phyloP scores from a whole-genome alignment of 345 rosid species.

The Theobroma cacao region DNA sequence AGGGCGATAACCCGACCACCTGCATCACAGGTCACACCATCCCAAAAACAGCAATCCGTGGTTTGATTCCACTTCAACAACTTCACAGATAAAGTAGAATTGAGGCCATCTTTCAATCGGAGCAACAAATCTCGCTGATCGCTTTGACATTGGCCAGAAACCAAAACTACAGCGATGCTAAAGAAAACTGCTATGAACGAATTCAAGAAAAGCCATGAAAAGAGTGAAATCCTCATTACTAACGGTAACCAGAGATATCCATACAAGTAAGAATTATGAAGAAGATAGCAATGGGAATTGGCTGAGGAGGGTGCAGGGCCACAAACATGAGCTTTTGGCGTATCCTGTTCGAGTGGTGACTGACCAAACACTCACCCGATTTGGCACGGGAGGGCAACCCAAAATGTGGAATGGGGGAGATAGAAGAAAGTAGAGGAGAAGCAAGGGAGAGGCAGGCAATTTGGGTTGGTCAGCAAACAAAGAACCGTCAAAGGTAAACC shows the following conservation, averaged over 20 bases:
- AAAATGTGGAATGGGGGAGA: not conserved
- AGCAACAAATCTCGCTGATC: slow-evolving; percentile 13
- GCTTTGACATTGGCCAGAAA: slow-evolving; percentile 21
- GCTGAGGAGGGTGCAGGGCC: not conserved
- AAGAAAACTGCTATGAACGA: not conserved
- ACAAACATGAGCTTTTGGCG: not conserved
- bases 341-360: not conserved
- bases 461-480: not conserved
- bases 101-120: not conserved
- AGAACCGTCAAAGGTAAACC: not conserved
- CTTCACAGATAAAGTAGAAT: not conserved
- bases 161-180: slow-evolving; percentile 5
- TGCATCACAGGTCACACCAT: slow-evolving; percentile 20
- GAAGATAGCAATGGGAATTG: not conserved
- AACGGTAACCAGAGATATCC: not conserved
- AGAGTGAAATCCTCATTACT: slow-evolving; percentile 15
- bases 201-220: slow-evolving; percentile 11
- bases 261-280: not conserved
- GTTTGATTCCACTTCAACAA: not conserved
- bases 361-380: not conserved
- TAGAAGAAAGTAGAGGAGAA: not conserved
- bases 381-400: not conserved
- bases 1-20: slow-evolving; percentile 21
- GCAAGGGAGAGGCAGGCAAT: not conserved
- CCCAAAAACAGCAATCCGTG: slow-evolving; percentile 28